These are phyloP conservation scores for Colletotrichum cuscutae DNA, from an alignment of 2,329 filamentous ascomycete genomes.

Conservation along the genomic window DNA sequence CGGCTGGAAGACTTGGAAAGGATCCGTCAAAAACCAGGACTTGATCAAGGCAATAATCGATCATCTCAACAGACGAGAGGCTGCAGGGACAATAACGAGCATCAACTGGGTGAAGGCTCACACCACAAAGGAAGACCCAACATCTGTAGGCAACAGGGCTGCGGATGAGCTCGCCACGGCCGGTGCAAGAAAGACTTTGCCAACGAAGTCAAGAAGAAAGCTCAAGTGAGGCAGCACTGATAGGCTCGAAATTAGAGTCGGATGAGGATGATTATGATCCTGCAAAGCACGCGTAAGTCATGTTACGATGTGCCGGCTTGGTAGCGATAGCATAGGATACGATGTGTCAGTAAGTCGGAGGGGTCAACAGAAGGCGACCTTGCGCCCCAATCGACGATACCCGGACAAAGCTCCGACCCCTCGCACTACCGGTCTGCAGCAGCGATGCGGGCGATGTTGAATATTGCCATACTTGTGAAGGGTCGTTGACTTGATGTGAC, in stretches of 20 bases:
- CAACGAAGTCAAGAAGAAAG: neutral
- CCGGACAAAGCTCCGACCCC: neutral
- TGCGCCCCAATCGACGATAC: neutral
- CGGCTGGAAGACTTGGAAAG: constrained; percentile 80
- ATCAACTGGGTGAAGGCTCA: constrained; percentile 96
- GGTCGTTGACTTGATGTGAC: neutral
- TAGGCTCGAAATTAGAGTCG: neutral
- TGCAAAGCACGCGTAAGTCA: neutral
- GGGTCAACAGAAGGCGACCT: neutral
- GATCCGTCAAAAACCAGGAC: constrained; percentile 87
- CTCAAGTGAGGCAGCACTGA: neutral
- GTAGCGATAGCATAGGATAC: neutral
- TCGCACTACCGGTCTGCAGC: neutral
- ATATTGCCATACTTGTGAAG: neutral
- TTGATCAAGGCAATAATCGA: constrained; percentile 69
- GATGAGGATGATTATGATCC: neutral
- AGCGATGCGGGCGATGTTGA: neutral
- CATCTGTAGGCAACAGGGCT: constrained; percentile 73
- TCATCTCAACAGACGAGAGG: constrained; percentile 73
- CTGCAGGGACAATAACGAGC: constrained; percentile 68
- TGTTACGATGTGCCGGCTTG: neutral
- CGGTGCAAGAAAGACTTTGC: constrained; percentile 45
- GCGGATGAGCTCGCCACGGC: constrained; percentile 81
- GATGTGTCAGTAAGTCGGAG: neutral
- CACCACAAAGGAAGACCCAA: constrained; percentile 58